Evolutionary conservation across 1,284 basidiomycete species (phyloP).

Genomic region (Sporisorium exsertum): DNA sequence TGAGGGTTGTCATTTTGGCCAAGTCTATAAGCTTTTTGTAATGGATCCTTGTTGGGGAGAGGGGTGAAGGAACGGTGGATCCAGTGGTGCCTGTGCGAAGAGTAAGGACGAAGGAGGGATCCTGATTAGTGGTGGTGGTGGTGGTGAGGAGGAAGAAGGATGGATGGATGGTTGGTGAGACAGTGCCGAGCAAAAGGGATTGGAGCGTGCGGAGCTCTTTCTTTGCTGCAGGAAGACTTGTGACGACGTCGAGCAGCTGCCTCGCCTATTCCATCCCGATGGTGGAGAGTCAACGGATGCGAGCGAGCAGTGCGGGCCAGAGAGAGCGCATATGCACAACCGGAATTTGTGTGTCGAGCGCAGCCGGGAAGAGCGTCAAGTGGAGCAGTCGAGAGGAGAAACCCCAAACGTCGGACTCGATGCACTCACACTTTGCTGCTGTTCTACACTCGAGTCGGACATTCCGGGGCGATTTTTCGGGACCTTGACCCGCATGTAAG

Average conservation of each 20-base stretch:
- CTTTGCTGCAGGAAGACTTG: not conserved
- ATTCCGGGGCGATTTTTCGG: slow-evolving; percentile 4
- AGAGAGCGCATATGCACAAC: slow-evolving; percentile 9
- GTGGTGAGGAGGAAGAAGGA: not conserved
- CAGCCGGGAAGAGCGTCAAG: not conserved
- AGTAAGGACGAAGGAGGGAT: not conserved
- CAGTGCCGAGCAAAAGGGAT: not conserved
- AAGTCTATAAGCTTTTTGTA: not conserved
- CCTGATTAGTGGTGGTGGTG: not conserved
- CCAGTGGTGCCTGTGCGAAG: not conserved
- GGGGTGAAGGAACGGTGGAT: no score
- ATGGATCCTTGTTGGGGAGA: not conserved
- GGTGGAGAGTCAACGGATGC: not conserved
- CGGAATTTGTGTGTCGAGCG: slow-evolving; percentile 5
- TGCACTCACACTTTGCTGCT: no score
- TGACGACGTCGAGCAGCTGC: not conserved
- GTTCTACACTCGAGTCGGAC: not conserved
- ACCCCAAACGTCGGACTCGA: no score
- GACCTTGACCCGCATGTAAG: not conserved
- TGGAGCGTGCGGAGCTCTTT: no score
- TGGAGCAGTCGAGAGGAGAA: not conserved
- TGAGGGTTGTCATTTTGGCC: slow-evolving; percentile 56
- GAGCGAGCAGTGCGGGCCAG: not conserved
- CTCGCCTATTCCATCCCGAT: not conserved
- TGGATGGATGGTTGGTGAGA: not conserved